Base-by-base conservation (phyloP, 2,329 filamentous ascomycete genomes). In the Calonectria pteridis region DNA sequence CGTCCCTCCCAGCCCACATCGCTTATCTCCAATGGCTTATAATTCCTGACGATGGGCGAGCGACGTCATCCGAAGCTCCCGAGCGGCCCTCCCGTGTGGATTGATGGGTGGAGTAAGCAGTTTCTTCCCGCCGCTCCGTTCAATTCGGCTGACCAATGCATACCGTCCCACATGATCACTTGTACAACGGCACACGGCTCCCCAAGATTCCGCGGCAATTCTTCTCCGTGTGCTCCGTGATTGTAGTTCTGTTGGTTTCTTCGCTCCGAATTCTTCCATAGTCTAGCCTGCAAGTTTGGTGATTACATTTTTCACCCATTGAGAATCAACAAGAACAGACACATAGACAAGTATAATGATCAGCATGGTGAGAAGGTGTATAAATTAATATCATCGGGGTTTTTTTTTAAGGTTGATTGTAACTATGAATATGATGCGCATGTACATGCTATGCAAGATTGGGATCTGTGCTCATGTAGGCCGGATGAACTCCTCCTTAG, bases 341-440 rank as follows among this genome's bases (percentile, higher is more conserved):
- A 35, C 10, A 10, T 7, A 28, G 23, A 40, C 23, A n/a, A 28
- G 13, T n/a, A 33, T 1, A 55, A 40, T 20, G 2, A 18, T 40
- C 3, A 40, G 14, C 14, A 28, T 11, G 13, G 14, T 6, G 4
- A 37, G 26, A 28, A 2, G 18, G 1, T 5, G 14, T 28, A 10
- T 23, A 14, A 28, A 62, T 37, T 16, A 6, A 40, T 28, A 33
- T 18, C 9, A 23, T 26, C 18, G 23, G 35, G 11, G 6, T 2
- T 28, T 58, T 58, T 59, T 40, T 59, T 40, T 62, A 62, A 62
- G 23, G 33, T 62, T 62, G 55, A 62, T 62, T 16, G 26, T 37
- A 40, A 62, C 55, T 28, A 40, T 40, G 26, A 62, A 40, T 40
- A 62, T 28, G 23, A 7, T 16, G 23, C 35, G 55, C 35, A 62